Evolutionary conservation across 306 rosid species (phyloP).

Genomic region (Dryas alaskensis): DNA sequence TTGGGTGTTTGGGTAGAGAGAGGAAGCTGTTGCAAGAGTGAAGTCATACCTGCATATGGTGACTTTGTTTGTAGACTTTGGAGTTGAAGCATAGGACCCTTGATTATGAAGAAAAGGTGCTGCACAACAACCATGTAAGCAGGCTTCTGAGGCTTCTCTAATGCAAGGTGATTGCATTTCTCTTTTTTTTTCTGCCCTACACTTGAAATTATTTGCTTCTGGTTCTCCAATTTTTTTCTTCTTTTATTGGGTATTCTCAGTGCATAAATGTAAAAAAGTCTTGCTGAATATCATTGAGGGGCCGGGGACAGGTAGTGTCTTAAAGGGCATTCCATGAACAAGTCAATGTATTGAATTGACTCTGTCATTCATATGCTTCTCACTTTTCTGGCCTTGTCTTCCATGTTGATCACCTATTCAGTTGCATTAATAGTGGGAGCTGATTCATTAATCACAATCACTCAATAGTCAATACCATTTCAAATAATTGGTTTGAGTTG

Average conservation of each 20-base stretch:
- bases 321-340: slow-evolving; percentile 9
- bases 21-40: slow-evolving; percentile 37
- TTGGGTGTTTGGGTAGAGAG: slow-evolving; percentile 49
- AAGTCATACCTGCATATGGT: slow-evolving; percentile 34
- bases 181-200: background rate
- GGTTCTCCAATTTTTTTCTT: background rate
- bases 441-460: background rate
- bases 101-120: slow-evolving; percentile 34
- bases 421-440: background rate
- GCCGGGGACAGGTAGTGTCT: slow-evolving; percentile 13
- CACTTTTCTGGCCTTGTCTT: slow-evolving; percentile 10
- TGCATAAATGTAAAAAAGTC: slow-evolving; percentile 5
- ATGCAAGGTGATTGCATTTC: slow-evolving; percentile 47
- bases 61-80: slow-evolving; percentile 22
- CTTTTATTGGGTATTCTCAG: background rate
- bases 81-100: background rate
- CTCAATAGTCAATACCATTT: too few relatives aligned
- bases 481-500: too few relatives aligned
- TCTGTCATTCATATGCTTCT: too few relatives aligned
- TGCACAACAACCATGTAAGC: slow-evolving; percentile 61
- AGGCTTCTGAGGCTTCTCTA: slow-evolving; percentile 44
- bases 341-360: background rate
- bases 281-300: background rate
- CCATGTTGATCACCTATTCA: background rate
- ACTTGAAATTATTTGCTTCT: background rate